These are phyloP conservation scores for Dipteronia dyeriana DNA, from an alignment of 345 rosid species.

Conservation along the genomic window DNA sequence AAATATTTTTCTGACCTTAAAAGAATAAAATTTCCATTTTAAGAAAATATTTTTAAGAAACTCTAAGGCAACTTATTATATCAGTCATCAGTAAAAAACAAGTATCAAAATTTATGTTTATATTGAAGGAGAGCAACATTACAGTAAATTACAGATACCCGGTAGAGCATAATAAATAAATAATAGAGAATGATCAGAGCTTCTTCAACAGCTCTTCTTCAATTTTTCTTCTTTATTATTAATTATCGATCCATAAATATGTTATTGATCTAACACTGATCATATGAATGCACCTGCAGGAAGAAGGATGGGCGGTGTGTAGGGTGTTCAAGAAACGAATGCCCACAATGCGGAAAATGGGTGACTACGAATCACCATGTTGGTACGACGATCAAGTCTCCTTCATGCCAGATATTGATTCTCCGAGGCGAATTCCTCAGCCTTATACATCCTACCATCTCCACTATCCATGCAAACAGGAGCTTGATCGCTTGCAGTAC, in stretches of 20 bases:
- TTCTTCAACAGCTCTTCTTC: too few relatives aligned
- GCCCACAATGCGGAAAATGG: slow-evolving; percentile 60
- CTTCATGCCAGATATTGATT: slow-evolving; percentile 67
- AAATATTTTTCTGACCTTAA: too few relatives aligned
- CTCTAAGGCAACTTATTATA: too few relatives aligned
- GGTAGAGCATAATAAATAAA: too few relatives aligned
- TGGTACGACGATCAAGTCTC: slow-evolving; percentile 90
- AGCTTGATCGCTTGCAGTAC: slow-evolving; percentile 58
- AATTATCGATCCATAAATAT: background rate
- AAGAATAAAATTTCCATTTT: too few relatives aligned
- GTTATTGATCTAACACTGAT: slow-evolving; percentile 6
- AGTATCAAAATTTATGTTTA: too few relatives aligned
- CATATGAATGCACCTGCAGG: slow-evolving; percentile 47
- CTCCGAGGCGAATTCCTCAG: slow-evolving; percentile 56
- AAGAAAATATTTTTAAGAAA: too few relatives aligned
- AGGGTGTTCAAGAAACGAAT: slow-evolving; percentile 92
- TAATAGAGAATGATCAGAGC: too few relatives aligned
- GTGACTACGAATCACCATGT: slow-evolving; percentile 65
- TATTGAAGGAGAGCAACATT: too few relatives aligned
- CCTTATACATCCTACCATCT: slow-evolving; percentile 46
- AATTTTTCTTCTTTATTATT: too few relatives aligned
- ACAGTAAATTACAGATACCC: too few relatives aligned
- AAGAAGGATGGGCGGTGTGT: slow-evolving; percentile 98
- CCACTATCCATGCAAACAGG: slow-evolving; percentile 80
- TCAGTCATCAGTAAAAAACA: too few relatives aligned